These are phyloP conservation scores for Populus deltoides DNA, from an alignment of 345 rosid species.

Conservation along the genomic window DNA sequence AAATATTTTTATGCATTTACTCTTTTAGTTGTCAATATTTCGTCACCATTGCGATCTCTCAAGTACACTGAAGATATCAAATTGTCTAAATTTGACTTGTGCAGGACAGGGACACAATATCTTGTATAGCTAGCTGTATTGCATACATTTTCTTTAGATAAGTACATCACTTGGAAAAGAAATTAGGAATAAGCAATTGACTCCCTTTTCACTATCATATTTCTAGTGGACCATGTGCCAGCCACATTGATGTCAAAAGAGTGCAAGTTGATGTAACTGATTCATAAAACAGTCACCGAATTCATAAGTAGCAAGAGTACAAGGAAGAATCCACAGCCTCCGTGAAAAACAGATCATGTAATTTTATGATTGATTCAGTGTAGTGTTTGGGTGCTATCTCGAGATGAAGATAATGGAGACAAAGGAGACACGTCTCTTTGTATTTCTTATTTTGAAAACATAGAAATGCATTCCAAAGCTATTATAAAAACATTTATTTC, in stretches of 20 bases:
- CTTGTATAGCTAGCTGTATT: not conserved
- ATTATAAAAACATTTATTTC: too few relatives aligned
- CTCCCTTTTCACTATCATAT: not conserved
- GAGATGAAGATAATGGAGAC: too few relatives aligned
- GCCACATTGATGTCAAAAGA: constrained; percentile 6
- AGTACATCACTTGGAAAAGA: too few relatives aligned
- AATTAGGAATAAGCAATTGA: not conserved
- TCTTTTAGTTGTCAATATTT: not conserved
- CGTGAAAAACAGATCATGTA: too few relatives aligned
- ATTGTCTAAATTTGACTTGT: not conserved
- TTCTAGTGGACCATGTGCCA: constrained; percentile 4
- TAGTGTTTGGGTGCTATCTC: too few relatives aligned
- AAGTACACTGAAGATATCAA: not conserved
- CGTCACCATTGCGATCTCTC: not conserved
- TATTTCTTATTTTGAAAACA: too few relatives aligned
- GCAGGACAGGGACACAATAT: not conserved
- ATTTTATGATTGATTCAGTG: too few relatives aligned
- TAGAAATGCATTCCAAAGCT: too few relatives aligned
- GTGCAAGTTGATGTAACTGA: not conserved
- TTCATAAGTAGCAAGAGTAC: not conserved
- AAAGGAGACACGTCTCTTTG: too few relatives aligned
- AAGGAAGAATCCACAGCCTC: not conserved
- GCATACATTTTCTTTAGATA: too few relatives aligned
- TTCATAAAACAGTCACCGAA: not conserved
- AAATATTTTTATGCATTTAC: not conserved